phyloP scores from a whole-genome alignment of 306 rosid genomes.

The Sesbania bispinosa region DNA sequence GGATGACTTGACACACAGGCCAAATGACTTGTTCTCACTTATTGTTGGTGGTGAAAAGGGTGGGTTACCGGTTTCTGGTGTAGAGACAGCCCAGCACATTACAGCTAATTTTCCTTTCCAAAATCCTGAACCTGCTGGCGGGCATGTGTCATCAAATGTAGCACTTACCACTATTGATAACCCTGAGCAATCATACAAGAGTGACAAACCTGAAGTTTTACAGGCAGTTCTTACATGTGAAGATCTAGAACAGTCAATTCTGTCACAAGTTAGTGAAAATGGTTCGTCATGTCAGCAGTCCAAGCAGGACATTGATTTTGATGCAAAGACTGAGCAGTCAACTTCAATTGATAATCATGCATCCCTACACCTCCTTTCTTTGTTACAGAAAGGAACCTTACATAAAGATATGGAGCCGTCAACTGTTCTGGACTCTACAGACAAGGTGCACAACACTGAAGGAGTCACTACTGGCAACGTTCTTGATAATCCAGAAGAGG shows the following conservation, averaged over 20 bases:
- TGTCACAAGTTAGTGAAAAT: slow-evolving; percentile 63
- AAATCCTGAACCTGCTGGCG: slow-evolving; percentile 44
- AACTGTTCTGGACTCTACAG: slow-evolving; percentile 36
- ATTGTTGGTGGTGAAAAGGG: slow-evolving; percentile 76
- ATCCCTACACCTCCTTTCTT: slow-evolving; percentile 77
- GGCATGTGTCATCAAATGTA: slow-evolving; percentile 35
- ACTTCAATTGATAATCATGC: slow-evolving; percentile 65
- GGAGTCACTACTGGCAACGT: slow-evolving; percentile 34
- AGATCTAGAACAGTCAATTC: slow-evolving; percentile 87
- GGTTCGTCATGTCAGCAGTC: slow-evolving; percentile 37
- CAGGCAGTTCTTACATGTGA: slow-evolving; percentile 86
- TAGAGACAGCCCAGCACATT: slow-evolving; percentile 34
- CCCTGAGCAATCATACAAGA: slow-evolving; percentile 47
- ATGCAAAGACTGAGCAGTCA: slow-evolving; percentile 43
- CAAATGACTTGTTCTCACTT: slow-evolving; percentile 77
- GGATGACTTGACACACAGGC: slow-evolving; percentile 51
- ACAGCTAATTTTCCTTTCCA: slow-evolving; percentile 41
- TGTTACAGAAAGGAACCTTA: slow-evolving; percentile 72
- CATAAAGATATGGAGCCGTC: slow-evolving; percentile 40
- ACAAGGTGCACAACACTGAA: slow-evolving; percentile 36
- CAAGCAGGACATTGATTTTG: slow-evolving; percentile 41
- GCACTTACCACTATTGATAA: slow-evolving; percentile 33
- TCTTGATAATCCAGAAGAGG: slow-evolving; percentile 47
- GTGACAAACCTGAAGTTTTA: slow-evolving; percentile 51
- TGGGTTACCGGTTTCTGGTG: slow-evolving; percentile 40